Evolutionary conservation across 352 stramenopile species (phyloP).

Genomic region (Pythium rishiriense): DNA sequence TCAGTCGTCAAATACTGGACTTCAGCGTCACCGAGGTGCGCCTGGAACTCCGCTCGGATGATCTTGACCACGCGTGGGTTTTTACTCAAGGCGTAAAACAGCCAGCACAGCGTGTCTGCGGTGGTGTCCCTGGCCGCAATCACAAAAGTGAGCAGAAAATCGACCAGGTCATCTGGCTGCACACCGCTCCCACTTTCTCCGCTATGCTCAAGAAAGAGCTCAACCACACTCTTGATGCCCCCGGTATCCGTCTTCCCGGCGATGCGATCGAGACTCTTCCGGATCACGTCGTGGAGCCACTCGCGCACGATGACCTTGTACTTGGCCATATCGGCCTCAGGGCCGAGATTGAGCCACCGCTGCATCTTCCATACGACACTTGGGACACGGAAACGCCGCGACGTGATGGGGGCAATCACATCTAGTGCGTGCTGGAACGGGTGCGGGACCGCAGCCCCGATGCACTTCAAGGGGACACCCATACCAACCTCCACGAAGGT

Average conservation of each 20-base stretch:
- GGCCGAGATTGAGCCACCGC: conserved; percentile 38
- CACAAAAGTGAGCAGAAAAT: conserved; percentile 71
- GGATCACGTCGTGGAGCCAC: conserved; percentile 43
- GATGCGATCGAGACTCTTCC: conserved; percentile 7
- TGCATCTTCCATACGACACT: conserved; percentile 55
- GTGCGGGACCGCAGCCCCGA: conserved; percentile 33
- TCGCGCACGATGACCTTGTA: conserved; percentile 33
- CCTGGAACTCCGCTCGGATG: conserved; percentile 47
- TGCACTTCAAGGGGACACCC: too few species aligned
- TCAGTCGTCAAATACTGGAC: conserved; percentile 38
- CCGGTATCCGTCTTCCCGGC: not conserved
- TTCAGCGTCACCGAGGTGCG: not conserved
- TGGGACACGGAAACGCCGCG: conserved; percentile 45
- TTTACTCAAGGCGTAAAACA: conserved; percentile 65
- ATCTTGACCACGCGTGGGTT: conserved; percentile 49
- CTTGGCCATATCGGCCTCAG: conserved; percentile 30
- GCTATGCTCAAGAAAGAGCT: conserved; percentile 18
- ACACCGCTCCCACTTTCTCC: conserved; percentile 20
- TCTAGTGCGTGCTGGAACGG: conserved; percentile 52
- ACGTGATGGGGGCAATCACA: conserved; percentile 27
- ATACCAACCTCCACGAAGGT: too few species aligned
- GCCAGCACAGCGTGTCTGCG: conserved; percentile 66
- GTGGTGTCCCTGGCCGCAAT: conserved; percentile 80
- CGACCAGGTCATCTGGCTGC: conserved; percentile 53
- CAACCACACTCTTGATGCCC: conserved; percentile 11